Conservation (phyloP, 2,329 filamentous ascomycete species). For the Ceratocystis lukuohia region DNA sequence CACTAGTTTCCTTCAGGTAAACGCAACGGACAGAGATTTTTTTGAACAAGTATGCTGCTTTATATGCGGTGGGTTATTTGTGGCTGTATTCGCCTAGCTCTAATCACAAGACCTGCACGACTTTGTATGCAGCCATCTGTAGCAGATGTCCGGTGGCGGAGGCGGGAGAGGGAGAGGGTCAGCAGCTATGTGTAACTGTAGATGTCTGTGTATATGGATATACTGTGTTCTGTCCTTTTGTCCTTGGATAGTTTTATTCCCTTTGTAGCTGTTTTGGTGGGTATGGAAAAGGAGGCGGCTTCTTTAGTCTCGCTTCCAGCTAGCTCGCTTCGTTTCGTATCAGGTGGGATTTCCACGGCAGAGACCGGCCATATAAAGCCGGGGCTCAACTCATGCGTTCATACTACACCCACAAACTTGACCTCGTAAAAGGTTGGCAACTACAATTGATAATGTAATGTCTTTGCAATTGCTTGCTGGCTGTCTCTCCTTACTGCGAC, state of each 20-base stretch:
- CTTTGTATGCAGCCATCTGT: background rate
- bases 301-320: background rate
- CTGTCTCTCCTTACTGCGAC: conserved; percentile 21
- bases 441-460: too few species aligned
- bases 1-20: too few species aligned
- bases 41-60: too few species aligned
- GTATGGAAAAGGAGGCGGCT: background rate
- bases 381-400: background rate
- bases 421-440: background rate
- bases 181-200: too few species aligned
- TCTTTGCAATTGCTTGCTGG: background rate
- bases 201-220: background rate
- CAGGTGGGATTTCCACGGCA: background rate
- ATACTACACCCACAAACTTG: background rate
- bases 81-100: background rate
- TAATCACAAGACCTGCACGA: background rate
- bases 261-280: background rate
- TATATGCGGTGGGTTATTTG: background rate
- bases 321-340: background rate
- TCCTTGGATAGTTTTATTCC: too few species aligned
- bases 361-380: background rate
- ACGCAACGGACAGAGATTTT: too few species aligned
- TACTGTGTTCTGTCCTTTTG: background rate
- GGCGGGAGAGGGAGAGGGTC: background rate
- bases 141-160: conserved; percentile 1